Conservation (phyloP, 371 early-diverging fungal species). For the Syncephalastrum monosporum region DNA sequence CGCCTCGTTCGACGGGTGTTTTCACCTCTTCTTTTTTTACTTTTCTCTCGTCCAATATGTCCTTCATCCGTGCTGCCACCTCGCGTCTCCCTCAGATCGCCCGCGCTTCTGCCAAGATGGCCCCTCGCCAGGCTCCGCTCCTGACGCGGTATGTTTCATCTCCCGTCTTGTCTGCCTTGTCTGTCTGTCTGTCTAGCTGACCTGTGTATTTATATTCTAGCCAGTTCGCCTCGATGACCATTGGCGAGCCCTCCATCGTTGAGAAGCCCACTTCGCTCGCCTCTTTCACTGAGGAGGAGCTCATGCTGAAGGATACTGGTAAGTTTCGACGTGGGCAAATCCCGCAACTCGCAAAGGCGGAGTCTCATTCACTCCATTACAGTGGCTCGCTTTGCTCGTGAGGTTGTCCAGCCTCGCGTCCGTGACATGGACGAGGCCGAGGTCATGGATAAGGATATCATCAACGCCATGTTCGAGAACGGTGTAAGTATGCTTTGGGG, state of each 20-base stretch:
- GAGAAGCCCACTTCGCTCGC: conserved; percentile 60
- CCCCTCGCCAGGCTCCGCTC: conserved; percentile 11
- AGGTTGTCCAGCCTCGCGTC: conserved; percentile 83
- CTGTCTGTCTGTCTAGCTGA: background rate
- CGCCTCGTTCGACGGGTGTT: too few species aligned
- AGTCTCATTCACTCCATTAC: background rate
- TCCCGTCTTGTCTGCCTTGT: background rate
- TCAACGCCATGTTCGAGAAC: conserved; percentile 87
- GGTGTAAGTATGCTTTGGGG: conserved; percentile 60
- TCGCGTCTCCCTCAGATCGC: conserved; percentile 12
- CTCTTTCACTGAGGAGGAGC: conserved; percentile 82
- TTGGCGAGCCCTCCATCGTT: conserved; percentile 16
- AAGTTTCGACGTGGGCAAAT: conserved; percentile 12
- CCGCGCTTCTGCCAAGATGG: conserved; percentile 9
- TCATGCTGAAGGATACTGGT: conserved; percentile 76
- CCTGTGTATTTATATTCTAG: conserved; percentile 3
- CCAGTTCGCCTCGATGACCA: conserved; percentile 15
- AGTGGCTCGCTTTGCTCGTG: conserved; percentile 89
- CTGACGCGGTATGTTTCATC: conserved; percentile 3
- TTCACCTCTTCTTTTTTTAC: background rate
- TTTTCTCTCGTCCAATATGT: conserved; percentile 2
- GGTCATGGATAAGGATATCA: conserved; percentile 73
- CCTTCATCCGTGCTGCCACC: conserved; percentile 11
- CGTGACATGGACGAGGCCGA: conserved; percentile 94
- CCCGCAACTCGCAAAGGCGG: too few species aligned